phyloP scores from a whole-genome alignment of 331 rosid genomes.

The Malus hybrid region DNA sequence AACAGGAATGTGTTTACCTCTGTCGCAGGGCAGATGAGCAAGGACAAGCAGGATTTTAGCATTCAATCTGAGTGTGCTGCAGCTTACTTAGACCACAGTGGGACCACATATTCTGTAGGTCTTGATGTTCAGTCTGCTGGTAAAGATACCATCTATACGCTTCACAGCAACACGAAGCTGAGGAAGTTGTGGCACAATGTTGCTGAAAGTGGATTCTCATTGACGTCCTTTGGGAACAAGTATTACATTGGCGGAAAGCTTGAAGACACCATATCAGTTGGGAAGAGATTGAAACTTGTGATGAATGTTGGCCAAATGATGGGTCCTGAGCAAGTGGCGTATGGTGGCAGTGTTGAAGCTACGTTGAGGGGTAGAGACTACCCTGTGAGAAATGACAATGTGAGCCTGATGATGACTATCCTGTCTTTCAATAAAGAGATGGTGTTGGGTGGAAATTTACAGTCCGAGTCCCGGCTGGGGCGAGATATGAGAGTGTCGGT shows the following conservation, averaged over 20 bases:
- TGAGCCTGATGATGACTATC: slow-evolving; percentile 56
- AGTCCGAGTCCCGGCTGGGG: slow-evolving; percentile 64
- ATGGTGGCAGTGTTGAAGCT: slow-evolving; percentile 80
- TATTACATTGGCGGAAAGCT: slow-evolving; percentile 73
- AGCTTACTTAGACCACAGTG: slow-evolving; percentile 50
- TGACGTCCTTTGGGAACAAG: slow-evolving; percentile 68
- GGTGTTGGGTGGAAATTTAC: slow-evolving; percentile 72
- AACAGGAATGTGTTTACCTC: slow-evolving; percentile 47
- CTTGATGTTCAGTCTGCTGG: slow-evolving; percentile 82
- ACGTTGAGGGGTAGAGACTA: slow-evolving; percentile 71
- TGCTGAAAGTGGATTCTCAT: slow-evolving; percentile 70
- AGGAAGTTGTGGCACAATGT: slow-evolving; percentile 48
- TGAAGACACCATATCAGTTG: slow-evolving; percentile 70
- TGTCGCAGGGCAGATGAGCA: slow-evolving; percentile 74
- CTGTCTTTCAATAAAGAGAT: slow-evolving; percentile 73
- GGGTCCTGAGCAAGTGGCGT: slow-evolving; percentile 68
- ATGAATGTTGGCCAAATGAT: slow-evolving; percentile 59
- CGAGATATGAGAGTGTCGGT: slow-evolving; percentile 52
- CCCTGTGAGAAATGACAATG: slow-evolving; percentile 65
- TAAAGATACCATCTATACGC: slow-evolving; percentile 55
- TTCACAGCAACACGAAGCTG: slow-evolving; percentile 60
- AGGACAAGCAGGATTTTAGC: slow-evolving; percentile 70
- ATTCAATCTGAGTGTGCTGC: slow-evolving; percentile 82
- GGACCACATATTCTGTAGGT: slow-evolving; percentile 57
- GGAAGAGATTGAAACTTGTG: slow-evolving; percentile 73